A percentile compares a stretch with the other conserved stretches of the same genome.
These are phyloP conservation scores for Lepidium africanum DNA, from an alignment of 345 rosid genomes.

Conservation along the genomic window DNA sequence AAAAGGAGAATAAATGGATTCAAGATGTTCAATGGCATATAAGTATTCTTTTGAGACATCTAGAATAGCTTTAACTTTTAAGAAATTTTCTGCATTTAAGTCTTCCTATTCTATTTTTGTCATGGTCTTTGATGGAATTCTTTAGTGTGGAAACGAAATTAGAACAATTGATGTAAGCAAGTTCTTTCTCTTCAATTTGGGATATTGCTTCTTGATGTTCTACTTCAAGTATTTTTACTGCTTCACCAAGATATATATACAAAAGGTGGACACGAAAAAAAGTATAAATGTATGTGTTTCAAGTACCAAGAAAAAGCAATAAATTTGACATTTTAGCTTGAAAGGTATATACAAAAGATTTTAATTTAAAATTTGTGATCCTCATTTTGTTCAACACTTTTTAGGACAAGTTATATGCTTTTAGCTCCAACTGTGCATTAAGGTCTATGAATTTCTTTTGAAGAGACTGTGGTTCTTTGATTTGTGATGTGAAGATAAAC, in stretches of 20 bases:
- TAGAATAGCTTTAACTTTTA: conserved; percentile 66
- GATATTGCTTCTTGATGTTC: conserved; percentile 69
- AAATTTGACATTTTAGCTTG: neutral
- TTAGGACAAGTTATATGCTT: neutral
- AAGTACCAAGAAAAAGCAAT: neutral
- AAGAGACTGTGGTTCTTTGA: neutral
- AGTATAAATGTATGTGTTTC: neutral
- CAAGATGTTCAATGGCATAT: neutral
- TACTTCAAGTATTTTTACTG: conserved; percentile 70
- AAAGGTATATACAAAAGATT: neutral
- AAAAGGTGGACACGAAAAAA: neutral
- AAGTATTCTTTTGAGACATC: neutral
- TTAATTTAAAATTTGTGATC: too few relatives aligned
- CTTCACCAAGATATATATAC: conserved; percentile 61
- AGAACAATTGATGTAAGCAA: conserved; percentile 45
- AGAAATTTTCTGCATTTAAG: too few relatives aligned
- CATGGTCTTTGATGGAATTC: conserved; percentile 77
- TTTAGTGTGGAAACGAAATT: conserved; percentile 53
- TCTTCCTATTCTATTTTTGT: conserved; percentile 67
- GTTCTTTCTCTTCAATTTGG: conserved; percentile 58
- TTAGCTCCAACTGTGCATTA: neutral
- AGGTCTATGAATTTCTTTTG: neutral
- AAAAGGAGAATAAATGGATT: neutral
- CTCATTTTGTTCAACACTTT: neutral
- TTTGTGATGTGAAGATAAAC: neutral